Evolutionary conservation across 495 filamentous ascomycete species (phyloP).

Genomic region (Podospora bellae-mahoneyi): DNA sequence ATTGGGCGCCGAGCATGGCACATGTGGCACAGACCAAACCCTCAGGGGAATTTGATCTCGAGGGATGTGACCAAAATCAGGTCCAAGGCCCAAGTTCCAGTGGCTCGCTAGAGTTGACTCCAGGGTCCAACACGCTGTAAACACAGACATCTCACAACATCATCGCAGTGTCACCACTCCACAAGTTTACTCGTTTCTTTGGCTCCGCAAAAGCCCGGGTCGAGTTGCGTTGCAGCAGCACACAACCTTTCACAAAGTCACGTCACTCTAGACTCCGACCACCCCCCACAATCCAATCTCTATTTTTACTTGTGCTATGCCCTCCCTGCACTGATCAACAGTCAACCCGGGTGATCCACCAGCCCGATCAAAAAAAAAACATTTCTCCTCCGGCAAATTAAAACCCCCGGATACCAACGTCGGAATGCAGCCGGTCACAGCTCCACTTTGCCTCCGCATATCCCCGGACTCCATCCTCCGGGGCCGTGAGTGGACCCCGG

Average conservation of each 20-base stretch:
- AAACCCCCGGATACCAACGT: background rate
- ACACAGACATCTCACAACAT: background rate
- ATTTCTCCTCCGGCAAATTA: background rate
- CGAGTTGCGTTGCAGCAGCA: background rate
- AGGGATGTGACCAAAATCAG: no score
- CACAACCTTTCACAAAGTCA: background rate
- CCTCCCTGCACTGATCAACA: background rate
- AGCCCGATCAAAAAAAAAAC: background rate
- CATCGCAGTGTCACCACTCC: background rate
- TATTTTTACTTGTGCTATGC: background rate
- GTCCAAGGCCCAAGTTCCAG: no score
- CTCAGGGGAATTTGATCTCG: no score
- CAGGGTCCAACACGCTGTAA: background rate
- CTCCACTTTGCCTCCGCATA: background rate
- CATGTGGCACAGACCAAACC: background rate
- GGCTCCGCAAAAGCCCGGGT: background rate
- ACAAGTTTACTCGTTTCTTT: background rate
- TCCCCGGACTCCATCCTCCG: background rate
- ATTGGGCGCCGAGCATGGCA: background rate
- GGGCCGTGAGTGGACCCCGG: background rate
- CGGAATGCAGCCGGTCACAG: background rate
- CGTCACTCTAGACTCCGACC: background rate
- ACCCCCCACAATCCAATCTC: background rate
- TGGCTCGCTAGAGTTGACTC: background rate
- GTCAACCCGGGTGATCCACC: background rate